Base-by-base conservation (phyloP, 768 basidiomycete species). In the Hygrophorus pudorinus region DNA sequence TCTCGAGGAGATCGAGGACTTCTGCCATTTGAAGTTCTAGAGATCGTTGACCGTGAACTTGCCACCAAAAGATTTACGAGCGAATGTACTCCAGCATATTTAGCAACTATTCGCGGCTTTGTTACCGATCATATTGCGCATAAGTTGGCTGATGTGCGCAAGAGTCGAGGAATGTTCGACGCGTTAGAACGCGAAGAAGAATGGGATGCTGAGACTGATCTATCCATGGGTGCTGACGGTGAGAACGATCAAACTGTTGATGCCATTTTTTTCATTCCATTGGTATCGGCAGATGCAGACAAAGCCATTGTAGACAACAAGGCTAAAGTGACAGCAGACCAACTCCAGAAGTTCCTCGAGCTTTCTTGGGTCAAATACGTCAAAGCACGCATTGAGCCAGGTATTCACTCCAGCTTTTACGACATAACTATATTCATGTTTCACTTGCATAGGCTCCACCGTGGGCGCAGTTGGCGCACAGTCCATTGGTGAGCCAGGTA, bases 391-490 rank as follows among this genome's bases (percentile, higher is more conserved):
- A 94, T 98, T 51, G 96, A 98, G 64, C 96, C 96, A 46, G 89
- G 89, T 85, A 42, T 11, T 3, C 3, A 34, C 31, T 11, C 20
- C 8, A 16, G 14, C 2, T 29, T 45, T 10, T 3, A 2, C 12
- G 2, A 36, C 24, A 40, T 13, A 21, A 6, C 9, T 18, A 16
- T 20, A 18, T 14, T 46, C 38, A 41, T 21, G 5, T 14, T 24
- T n/a, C 17, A 16, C 12, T 29, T 5, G 24, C 4, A 7, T 44
- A 89, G 92, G 93, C 8, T 97, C 94, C 0, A 98, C 96, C 14
- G 96, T 99, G 14, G 96, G 96, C 21, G 96, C 96, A 24, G 91
- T 99, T 33, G 96, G 94, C 3, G 96, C 96, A 4, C 96, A 99
- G 58, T 98, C 96, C 1, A 98, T 99, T 51, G 96, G 96, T 56